Percentiles rank a stretch among this genome's conserved stretches.
Evolutionary conservation across 1,139 yeast species (phyloP).

Genomic region (Blastobotrys buckinghamii): DNA sequence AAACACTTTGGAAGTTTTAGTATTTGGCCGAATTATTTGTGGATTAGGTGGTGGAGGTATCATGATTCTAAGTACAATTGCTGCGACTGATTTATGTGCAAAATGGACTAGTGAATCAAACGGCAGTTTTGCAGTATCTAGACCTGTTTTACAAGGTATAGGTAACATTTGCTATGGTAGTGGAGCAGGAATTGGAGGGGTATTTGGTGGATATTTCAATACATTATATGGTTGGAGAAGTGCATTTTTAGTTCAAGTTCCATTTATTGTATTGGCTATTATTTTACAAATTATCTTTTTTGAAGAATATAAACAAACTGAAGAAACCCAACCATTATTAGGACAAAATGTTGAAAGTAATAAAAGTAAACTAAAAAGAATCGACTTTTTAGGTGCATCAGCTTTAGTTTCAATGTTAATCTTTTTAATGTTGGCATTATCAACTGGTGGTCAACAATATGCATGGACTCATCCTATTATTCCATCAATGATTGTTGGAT

Average conservation of each 20-base stretch:
- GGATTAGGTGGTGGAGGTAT: slow-evolving; percentile 67
- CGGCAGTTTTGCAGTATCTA: slow-evolving; percentile 9
- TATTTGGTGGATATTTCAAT: slow-evolving; percentile 64
- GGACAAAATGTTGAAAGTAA: background rate
- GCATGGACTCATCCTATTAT: slow-evolving; percentile 38
- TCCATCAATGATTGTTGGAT: slow-evolving; percentile 23
- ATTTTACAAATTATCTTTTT: slow-evolving; percentile 28
- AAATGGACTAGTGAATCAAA: slow-evolving; percentile 34
- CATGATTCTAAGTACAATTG: slow-evolving; percentile 48
- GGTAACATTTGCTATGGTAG: slow-evolving; percentile 60
- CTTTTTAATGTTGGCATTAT: slow-evolving; percentile 55
- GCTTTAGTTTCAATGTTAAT: slow-evolving; percentile 51
- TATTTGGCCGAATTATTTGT: slow-evolving; percentile 54
- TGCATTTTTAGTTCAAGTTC: slow-evolving; percentile 57
- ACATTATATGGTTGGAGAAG: slow-evolving; percentile 77
- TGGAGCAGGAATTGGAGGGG: slow-evolving; percentile 69
- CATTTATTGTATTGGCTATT: slow-evolving; percentile 53
- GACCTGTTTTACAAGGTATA: slow-evolving; percentile 58
- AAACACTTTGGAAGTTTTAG: slow-evolving; percentile 39
- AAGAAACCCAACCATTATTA: slow-evolving; percentile 1
- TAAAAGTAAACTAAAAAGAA: slow-evolving; percentile 30
- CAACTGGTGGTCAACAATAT: slow-evolving; percentile 59
- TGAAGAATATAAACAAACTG: background rate
- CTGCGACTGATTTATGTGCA: slow-evolving; percentile 53
- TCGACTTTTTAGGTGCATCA: slow-evolving; percentile 70